Evolutionary conservation across 305 asterid species (phyloP), one percentile per base, ranked within the genome.

Genomic region (Plantago rigida): DNA sequence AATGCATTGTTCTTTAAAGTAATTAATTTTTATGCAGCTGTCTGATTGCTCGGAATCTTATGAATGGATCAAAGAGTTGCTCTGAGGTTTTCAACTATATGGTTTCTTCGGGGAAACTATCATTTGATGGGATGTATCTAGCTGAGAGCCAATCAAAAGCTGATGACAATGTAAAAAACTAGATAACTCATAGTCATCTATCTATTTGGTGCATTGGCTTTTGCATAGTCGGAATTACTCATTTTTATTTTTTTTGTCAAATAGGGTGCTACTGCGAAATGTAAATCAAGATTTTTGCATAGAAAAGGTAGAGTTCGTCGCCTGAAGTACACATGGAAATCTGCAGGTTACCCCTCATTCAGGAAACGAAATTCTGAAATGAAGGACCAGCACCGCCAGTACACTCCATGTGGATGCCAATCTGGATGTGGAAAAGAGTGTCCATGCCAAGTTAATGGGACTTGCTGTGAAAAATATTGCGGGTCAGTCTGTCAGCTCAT

Each of bases 301-400:
- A 82, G 99, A 69, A 89, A 77, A 82, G 92, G 95, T 74, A 85
- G 80, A 82, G 97, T 79, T 48, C 95, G 99, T 50, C 92, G 96
- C 59, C 77, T 85, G 64, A 89, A 89, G 82, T 86, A 87, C 79
- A 77, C 95, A 14, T 84, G 92, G 88, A 89, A 93, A 76, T 84
- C 95, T 73, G 86, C 95, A 67, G 97, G 97, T 47, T 85, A 81
- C 72, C 94, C 81, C 57, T 82, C 95, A 51, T 77, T 85, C 73
- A 81, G 89, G 81, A 93, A 89, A 70, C 73, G 97, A 34, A 93
- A 85, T 66, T 80, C 97, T 73, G 96, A 81, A 73, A 80, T 83
- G 83, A 93, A 93, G 73, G 94, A 93, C 76, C 82, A 82, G 75
- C 97, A 95, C 69, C 82, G 87, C 58, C 99, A 93, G 72, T 93